Conservation (phyloP, 768 basidiomycete genomes). For the Suillus weaverae region DNA sequence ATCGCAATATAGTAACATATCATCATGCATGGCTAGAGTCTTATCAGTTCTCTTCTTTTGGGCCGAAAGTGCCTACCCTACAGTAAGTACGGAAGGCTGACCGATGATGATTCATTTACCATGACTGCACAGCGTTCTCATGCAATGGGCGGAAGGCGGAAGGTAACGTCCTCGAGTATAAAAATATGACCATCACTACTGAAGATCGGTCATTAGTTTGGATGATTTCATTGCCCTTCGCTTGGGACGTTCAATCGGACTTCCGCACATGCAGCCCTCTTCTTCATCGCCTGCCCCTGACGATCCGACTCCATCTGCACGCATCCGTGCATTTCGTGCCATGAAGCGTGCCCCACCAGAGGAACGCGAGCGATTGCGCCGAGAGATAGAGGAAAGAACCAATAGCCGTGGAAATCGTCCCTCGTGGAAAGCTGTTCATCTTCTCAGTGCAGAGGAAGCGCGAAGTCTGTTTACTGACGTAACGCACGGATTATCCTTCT, state of each 20-base stretch:
- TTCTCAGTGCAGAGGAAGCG: constrained; percentile 84
- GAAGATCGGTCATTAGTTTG: constrained; percentile 41
- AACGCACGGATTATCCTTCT: constrained; percentile 80
- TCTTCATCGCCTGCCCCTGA: constrained; percentile 34
- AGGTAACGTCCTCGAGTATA: constrained; percentile 37
- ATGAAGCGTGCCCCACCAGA: constrained; percentile 64
- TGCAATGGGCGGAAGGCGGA: constrained; percentile 94
- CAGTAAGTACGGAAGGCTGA: constrained; percentile 52
- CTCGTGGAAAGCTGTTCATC: constrained; percentile 74
- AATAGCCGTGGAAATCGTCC: constrained; percentile 23
- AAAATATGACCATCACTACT: neutral
- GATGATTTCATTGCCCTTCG: constrained; percentile 86
- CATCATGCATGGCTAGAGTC: constrained; percentile 95
- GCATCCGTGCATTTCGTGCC: constrained; percentile 75
- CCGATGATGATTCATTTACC: constrained; percentile 2
- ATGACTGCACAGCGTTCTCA: constrained; percentile 58
- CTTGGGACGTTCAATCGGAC: constrained; percentile 54
- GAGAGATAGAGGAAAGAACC: constrained; percentile 43
- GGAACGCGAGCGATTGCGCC: constrained; percentile 61
- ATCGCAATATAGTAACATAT: constrained; percentile 93
- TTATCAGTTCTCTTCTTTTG: constrained; percentile 83
- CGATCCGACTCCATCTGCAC: constrained; percentile 59
- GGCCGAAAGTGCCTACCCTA: constrained; percentile 82
- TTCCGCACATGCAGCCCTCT: constrained; percentile 44
- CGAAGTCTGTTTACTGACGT: constrained; percentile 81